Evolutionary conservation across 2,329 filamentous ascomycete genomes (phyloP).

Genomic region (Xylaria polymorpha): DNA sequence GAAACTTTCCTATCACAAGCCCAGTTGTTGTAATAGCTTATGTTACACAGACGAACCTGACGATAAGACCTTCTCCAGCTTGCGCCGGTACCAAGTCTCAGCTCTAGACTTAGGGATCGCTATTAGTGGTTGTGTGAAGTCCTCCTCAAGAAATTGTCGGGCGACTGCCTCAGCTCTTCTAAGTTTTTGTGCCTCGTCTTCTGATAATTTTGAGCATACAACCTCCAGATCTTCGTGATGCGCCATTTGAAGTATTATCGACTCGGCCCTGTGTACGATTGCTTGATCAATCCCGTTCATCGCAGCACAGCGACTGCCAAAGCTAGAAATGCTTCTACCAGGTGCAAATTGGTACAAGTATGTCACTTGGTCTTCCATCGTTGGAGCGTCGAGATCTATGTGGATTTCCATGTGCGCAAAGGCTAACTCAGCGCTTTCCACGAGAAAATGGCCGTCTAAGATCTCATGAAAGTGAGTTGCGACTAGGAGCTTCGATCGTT

Average conservation of each 20-base stretch:
- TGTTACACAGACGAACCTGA: neutral
- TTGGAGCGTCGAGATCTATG: slow-evolving; percentile 63
- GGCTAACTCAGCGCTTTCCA: slow-evolving; percentile 60
- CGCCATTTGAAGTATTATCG: slow-evolving; percentile 74
- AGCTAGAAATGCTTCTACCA: slow-evolving; percentile 82
- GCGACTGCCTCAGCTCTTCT: slow-evolving; percentile 72
- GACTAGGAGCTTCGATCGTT: slow-evolving; percentile 67
- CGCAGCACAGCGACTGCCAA: slow-evolving; percentile 85
- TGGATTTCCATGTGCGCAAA: slow-evolving; percentile 80
- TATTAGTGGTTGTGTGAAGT: slow-evolving; percentile 49
- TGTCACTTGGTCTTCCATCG: slow-evolving; percentile 71
- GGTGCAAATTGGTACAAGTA: slow-evolving; percentile 77
- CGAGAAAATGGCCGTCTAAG: slow-evolving; percentile 72
- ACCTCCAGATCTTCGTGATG: slow-evolving; percentile 81
- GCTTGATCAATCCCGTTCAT: slow-evolving; percentile 82
- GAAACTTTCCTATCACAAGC: neutral
- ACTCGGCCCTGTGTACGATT: slow-evolving; percentile 80
- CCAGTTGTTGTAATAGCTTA: neutral
- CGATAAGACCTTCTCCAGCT: slow-evolving; percentile 44
- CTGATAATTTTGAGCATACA: slow-evolving; percentile 75
- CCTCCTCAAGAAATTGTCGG: slow-evolving; percentile 65
- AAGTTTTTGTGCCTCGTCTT: slow-evolving; percentile 73
- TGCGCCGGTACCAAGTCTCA: slow-evolving; percentile 41
- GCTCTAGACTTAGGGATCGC: slow-evolving; percentile 22
- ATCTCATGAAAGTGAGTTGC: slow-evolving; percentile 78